These are phyloP conservation scores for Gelatoporia subvermispora DNA, from an alignment of 768 basidiomycete species.

Conservation along the genomic window DNA sequence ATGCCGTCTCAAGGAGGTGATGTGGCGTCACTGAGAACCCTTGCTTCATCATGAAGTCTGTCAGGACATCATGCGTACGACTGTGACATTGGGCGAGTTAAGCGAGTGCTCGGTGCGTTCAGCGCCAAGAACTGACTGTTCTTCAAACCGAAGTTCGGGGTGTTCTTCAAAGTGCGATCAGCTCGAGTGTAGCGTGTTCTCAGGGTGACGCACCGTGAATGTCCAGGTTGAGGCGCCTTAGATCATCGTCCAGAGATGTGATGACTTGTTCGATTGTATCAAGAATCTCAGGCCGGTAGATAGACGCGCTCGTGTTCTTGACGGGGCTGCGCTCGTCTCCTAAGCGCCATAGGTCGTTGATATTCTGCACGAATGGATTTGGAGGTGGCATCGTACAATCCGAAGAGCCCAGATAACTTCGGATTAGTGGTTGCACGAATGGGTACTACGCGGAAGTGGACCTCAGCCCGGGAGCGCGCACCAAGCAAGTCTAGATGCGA, in stretches of 20 bases:
- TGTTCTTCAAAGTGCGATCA: conserved; percentile 39
- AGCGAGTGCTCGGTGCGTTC: neutral
- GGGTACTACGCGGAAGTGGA: too few species aligned
- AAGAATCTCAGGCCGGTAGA: conserved; percentile 56
- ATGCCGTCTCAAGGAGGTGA: conserved; percentile 66
- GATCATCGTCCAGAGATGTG: conserved; percentile 44
- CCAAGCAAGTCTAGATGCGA: too few species aligned
- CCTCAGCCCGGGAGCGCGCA: too few species aligned
- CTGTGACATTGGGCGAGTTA: conserved; percentile 27
- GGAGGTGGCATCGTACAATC: too few species aligned
- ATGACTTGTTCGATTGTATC: conserved; percentile 57
- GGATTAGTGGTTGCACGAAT: too few species aligned
- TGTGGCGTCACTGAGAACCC: conserved; percentile 62
- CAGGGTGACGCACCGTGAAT: conserved; percentile 52
- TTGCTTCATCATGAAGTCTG: conserved; percentile 58
- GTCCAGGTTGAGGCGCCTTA: conserved; percentile 61
- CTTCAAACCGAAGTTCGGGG: conserved; percentile 66
- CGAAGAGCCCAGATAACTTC: too few species aligned
- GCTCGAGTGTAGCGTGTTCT: neutral
- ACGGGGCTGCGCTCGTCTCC: too few species aligned
- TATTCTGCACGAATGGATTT: too few species aligned
- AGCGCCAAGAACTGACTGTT: conserved; percentile 39
- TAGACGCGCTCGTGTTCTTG: neutral
- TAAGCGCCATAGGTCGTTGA: too few species aligned
- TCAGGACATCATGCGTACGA: conserved; percentile 67